Evolutionary conservation across 805 yeast genomes (phyloP).

Genomic region (Saccharomycopsis fermentans): DNA sequence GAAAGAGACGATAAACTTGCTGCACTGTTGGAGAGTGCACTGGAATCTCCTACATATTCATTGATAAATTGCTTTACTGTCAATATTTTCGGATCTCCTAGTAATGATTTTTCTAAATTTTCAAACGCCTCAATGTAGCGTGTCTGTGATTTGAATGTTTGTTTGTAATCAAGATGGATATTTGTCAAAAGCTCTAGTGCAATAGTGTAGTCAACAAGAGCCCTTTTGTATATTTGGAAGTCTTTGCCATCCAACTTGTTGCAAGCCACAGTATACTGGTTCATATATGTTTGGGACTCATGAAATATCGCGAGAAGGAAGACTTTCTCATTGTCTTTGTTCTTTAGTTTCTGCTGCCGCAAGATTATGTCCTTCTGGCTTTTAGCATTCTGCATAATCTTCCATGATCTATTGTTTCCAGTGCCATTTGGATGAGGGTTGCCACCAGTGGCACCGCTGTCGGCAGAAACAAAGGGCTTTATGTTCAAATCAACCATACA

Average conservation of each 20-base stretch:
- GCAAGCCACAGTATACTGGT: neutral
- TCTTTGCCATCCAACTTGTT: neutral
- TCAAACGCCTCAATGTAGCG: neutral
- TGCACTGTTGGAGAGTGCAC: neutral
- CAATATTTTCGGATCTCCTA: neutral
- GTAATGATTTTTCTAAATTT: neutral
- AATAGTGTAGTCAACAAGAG: neutral
- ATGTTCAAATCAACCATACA: neutral
- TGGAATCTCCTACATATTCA: neutral
- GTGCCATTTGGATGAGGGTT: neutral
- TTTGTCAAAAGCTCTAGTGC: neutral
- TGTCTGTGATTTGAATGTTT: neutral
- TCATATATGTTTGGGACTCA: neutral
- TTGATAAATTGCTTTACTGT: neutral
- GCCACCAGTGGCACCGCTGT: neutral
- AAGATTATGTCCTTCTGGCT: neutral
- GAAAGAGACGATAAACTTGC: neutral
- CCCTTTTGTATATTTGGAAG: neutral
- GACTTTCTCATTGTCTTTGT: neutral
- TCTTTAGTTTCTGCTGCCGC: neutral
- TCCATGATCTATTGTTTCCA: neutral
- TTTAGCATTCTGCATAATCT: neutral
- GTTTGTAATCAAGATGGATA: neutral
- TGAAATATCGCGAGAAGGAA: neutral
- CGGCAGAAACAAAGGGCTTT: neutral